Conservation (phyloP, 768 basidiomycete species). For the button mushroom (Agaricus bisporus) region DNA sequence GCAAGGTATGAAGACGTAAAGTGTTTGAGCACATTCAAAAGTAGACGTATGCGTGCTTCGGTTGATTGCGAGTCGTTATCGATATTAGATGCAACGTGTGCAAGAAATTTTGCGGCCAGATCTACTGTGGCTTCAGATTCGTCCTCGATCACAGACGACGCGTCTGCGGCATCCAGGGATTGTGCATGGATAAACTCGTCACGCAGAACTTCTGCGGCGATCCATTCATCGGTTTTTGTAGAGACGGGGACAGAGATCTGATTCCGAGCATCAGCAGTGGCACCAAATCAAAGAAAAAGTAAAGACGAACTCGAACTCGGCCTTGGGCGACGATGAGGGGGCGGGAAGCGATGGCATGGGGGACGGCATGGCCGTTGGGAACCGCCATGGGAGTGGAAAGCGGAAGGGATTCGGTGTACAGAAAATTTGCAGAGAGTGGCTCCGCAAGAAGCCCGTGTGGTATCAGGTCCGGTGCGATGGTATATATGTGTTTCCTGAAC, state of each 20-base stretch:
- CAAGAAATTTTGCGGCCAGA: slow-evolving; percentile 79
- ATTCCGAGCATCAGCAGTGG: slow-evolving; percentile 8
- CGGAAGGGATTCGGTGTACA: slow-evolving; percentile 12
- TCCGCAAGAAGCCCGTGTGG: slow-evolving; percentile 19
- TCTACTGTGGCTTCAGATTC: slow-evolving; percentile 64
- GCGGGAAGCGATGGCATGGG: slow-evolving; percentile 36
- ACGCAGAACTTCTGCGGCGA: slow-evolving; percentile 83
- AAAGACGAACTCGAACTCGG: slow-evolving; percentile 43
- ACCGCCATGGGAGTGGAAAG: slow-evolving; percentile 29
- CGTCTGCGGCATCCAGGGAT: slow-evolving; percentile 51
- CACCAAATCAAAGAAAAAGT: not conserved
- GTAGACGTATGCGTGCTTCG: slow-evolving; percentile 53
- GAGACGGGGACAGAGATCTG: slow-evolving; percentile 87
- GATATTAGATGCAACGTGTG: slow-evolving; percentile 63
- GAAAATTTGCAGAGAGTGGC: slow-evolving; percentile 17
- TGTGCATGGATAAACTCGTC: slow-evolving; percentile 79
- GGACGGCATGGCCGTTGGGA: slow-evolving; percentile 31
- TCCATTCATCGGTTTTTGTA: slow-evolving; percentile 80
- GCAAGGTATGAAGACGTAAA: slow-evolving; percentile 75
- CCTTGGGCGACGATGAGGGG: slow-evolving; percentile 42
- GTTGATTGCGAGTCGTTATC: slow-evolving; percentile 47
- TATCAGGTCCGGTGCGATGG: slow-evolving; percentile 20
- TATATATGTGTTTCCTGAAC: slow-evolving; percentile 27
- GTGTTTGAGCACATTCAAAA: slow-evolving; percentile 68
- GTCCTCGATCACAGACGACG: slow-evolving; percentile 44